Evolutionary conservation across 2,329 filamentous ascomycete species (phyloP), one percentile per base, ranked within the genome.

Genomic region (Periconia macrospinosa): DNA sequence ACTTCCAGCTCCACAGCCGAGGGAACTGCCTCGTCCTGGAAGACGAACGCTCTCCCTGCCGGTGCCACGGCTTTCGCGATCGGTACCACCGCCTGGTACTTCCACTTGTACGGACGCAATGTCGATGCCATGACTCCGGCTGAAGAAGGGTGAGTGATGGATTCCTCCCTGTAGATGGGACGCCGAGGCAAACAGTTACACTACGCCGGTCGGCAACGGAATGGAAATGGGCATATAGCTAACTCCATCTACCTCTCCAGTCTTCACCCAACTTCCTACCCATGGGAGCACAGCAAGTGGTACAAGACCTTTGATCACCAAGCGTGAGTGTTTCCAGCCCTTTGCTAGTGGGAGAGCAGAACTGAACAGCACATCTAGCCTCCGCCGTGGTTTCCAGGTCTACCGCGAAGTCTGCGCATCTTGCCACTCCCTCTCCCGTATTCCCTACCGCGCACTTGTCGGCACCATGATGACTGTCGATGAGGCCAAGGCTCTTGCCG

Each of bases 331-430:
- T 41, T 47, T 59, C 55, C 50, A 37, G 33, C 11, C 33, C 23
- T 13, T 37, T 37, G 6, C 11, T 13, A n/a, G 5, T n/a, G 11
- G 11, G 33, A 37, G 33, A 37, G 33, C 11, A 6, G 11, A 37
- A 37, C 33, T 37, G 33, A 47, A 59, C n/a, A n/a, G 17, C 37
- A 45, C 30, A 20, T 17, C 11, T 33, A 96, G 92, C 70, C 92
- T 99, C 65, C 94, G 94, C 78, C 92, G 94, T 82, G 94, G 94
- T 80, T 99, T 97, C 87, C 92, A 96, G 81, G 94, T 99, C 75
- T 99, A 99, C 85, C 91, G 89, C 68, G 94, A 99, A 81, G 94
- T 99, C 72, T 99, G 94, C 85, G 87, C 92, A 58, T 91, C 91
- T 69, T 99, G 94, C 86, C 94, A 99, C 84, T 99, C 94, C 60